phyloP scores from a whole-genome alignment of 306 rosid genomes.

The Myrica gale region DNA sequence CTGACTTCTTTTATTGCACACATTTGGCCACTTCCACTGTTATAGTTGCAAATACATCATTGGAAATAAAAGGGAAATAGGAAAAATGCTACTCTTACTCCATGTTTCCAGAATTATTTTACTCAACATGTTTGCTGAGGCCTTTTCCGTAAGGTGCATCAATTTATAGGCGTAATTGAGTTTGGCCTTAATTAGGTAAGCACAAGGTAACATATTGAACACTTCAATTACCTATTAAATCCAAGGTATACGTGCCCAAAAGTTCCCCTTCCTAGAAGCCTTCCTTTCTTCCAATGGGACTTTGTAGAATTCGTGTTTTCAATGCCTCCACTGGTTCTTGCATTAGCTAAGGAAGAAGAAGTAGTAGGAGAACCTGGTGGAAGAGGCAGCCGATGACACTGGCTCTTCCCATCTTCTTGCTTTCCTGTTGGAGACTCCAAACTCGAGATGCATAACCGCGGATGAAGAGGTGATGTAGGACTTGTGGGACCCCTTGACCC shows the following conservation, averaged over 20 bases:
- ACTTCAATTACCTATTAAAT: constrained; percentile 68
- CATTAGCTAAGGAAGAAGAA: constrained; percentile 56
- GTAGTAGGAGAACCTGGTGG: constrained; percentile 96
- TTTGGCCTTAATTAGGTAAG: constrained; percentile 5
- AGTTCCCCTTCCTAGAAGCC: constrained; percentile 90
- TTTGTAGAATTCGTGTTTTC: constrained; percentile 41
- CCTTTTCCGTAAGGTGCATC: not conserved
- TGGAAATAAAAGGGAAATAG: constrained; percentile 17
- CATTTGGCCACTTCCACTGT: constrained; percentile 96
- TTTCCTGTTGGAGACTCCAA: constrained; percentile 72
- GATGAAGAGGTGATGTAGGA: constrained; percentile 90
- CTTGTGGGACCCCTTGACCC: constrained; percentile 82
- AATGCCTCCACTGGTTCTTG: constrained; percentile 32
- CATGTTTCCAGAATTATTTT: not conserved
- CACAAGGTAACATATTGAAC: not conserved
- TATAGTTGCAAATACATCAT: constrained; percentile 38
- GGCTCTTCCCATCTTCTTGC: constrained; percentile 74
- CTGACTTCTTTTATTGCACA: constrained; percentile 97
- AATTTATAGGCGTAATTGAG: no score
- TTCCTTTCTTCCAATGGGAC: constrained; percentile 91
- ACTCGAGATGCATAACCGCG: constrained; percentile 46
- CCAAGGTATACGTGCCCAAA: constrained; percentile 95
- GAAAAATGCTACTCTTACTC: not conserved
- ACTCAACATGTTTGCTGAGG: not conserved
- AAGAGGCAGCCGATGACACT: constrained; percentile 82